phyloP scores from a whole-genome alignment of 73 alveolate genomes.

The Tetrahymena borealis region DNA sequence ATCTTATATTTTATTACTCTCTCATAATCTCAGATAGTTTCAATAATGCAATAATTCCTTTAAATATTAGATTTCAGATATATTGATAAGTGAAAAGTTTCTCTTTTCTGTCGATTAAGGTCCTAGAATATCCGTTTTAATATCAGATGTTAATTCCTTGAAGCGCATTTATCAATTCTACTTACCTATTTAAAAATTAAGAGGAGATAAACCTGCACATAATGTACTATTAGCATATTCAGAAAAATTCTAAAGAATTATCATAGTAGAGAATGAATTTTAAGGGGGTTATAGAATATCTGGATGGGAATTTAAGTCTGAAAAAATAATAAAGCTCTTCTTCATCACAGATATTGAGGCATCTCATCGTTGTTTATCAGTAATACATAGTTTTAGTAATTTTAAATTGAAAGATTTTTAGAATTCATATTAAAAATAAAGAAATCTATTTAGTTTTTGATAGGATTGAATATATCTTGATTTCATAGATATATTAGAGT shows the following conservation, averaged over 20 bases:
- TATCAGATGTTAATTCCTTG: not conserved
- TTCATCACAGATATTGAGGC: not conserved
- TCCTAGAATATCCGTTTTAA: not conserved
- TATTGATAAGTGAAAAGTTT: not conserved
- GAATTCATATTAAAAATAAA: no score
- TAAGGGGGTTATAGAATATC: not conserved
- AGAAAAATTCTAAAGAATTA: not conserved
- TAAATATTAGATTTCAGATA: not conserved
- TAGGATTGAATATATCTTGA: no score
- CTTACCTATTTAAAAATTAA: not conserved
- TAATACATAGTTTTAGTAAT: no score
- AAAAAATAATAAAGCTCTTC: not conserved
- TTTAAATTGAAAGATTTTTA: no score
- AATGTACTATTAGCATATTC: not conserved
- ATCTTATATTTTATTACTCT: not conserved
- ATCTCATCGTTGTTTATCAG: not conserved
- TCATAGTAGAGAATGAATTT: not conserved
- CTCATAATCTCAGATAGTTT: not conserved
- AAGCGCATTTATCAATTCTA: not conserved
- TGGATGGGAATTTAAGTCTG: not conserved
- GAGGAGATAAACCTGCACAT: not conserved
- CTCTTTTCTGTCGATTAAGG: not conserved
- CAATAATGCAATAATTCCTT: not conserved
- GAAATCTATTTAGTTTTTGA: no score
- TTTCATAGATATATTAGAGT: no score